These are phyloP conservation scores for Aspergillus saccharolyticus DNA, from an alignment of 495 filamentous ascomycete genomes.

Conservation along the genomic window DNA sequence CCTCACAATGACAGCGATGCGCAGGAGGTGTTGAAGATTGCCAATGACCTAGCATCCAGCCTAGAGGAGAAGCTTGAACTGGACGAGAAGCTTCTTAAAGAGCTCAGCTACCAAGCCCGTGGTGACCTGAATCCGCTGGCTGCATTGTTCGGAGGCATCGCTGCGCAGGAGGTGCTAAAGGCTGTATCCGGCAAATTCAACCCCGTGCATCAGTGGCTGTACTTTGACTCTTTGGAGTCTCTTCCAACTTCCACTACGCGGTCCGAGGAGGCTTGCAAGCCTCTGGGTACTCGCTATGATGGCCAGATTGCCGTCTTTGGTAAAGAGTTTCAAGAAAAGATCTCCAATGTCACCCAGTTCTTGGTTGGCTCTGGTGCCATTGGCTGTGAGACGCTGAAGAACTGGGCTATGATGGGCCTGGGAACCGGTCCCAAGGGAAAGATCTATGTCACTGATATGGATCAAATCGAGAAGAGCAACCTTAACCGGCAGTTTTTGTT, in stretches of 20 bases:
- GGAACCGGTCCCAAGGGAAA: slow-evolving; percentile 82
- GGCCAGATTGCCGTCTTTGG: slow-evolving; percentile 97
- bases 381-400: slow-evolving; percentile 98
- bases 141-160: slow-evolving; percentile 91
- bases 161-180: slow-evolving; percentile 95
- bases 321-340: slow-evolving; percentile 86
- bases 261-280: slow-evolving; percentile 83
- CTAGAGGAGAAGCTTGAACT: slow-evolving; percentile 73
- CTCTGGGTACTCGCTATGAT: slow-evolving; percentile 79
- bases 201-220: slow-evolving; percentile 88
- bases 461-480: slow-evolving; percentile 98
- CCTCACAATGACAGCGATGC: slow-evolving; percentile 85
- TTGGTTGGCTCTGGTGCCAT: slow-evolving; percentile 96
- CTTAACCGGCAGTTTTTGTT: slow-evolving; percentile 98
- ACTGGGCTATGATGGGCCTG: slow-evolving; percentile 98
- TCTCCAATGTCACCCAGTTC: slow-evolving; percentile 84
- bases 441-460: slow-evolving; percentile 93
- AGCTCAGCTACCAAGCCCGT: slow-evolving; percentile 92
- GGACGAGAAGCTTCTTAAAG: slow-evolving; percentile 86
- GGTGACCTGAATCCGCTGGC: slow-evolving; percentile 90
- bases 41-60: slow-evolving; percentile 59
- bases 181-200: slow-evolving; percentile 96
- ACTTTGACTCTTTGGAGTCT: slow-evolving; percentile 96
- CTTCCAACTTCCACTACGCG: slow-evolving; percentile 68
- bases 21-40: slow-evolving; percentile 63